Base-by-base conservation (phyloP, 202 grass and related monocot genomes). In the Schoenoplectus tabernaemontani region DNA sequence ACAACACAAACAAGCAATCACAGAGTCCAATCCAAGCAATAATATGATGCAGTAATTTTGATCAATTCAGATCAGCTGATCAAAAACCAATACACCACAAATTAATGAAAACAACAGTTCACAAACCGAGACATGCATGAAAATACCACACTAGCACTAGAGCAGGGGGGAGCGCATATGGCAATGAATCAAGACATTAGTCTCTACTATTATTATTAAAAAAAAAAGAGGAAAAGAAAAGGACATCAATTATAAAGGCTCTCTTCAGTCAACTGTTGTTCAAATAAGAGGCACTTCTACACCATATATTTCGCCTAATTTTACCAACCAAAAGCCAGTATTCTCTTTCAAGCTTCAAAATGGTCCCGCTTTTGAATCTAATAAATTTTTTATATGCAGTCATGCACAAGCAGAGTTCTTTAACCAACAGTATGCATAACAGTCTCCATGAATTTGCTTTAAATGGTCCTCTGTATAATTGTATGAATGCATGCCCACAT, bases 401-500 rank as follows among this genome's bases (percentile, higher is more conserved):
- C 5, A 28, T 72, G 68, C 42, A 72, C 23, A 72, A 48, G 17
- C 51, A 56, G 51, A 19, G 48, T 53, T 4, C 12, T 73, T 73
- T n/a, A 73, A 73, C 13, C 24, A 73, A 51, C 69, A 51, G 4
- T 73, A 42, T 41, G 16, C 16, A 56, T 24, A 34, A 73, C 69
- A 51, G 69, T 33, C 1, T 33, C 32, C 26, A 33, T 51, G 44
- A 53, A 73, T 33, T 51, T 73, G 13, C 24, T 73, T 73, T n/a
- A 50, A 73, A 73, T 73, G 69, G 43, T 32, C 69, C 42, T 73
- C 5, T 78, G 54, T 60, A 78, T 59, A 78, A 59, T 59, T 78
- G 22, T 39, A 77, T 20, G 76, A 57, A 59, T 24, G 53, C 76
- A 78, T 60, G 17, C 53, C 57, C 54, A 78, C 76, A 78, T 78